phyloP scores from a whole-genome alignment of 345 rosid species.

The Bruguiera gymnorhiza region DNA sequence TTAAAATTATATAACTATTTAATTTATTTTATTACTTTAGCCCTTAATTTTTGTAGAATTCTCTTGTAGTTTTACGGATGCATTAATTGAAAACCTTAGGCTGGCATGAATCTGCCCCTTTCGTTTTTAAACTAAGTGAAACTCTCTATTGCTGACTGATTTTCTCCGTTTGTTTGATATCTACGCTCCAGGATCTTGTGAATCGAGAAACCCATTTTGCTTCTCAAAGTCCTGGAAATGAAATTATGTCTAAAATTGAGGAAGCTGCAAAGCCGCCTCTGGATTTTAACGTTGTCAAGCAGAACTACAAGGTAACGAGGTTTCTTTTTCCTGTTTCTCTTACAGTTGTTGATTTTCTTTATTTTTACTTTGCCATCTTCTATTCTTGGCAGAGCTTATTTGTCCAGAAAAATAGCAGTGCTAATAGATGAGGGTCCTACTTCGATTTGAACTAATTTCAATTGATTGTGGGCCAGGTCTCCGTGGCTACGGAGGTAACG shows the following conservation, averaged over 20 bases:
- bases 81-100: neutral
- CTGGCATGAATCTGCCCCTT: constrained; percentile 3
- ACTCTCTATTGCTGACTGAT: neutral
- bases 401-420: neutral
- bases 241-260: constrained; percentile 81
- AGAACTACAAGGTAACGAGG: constrained; percentile 67
- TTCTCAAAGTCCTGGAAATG: constrained; percentile 69
- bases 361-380: neutral
- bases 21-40: neutral
- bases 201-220: constrained; percentile 85
- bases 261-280: constrained; percentile 96
- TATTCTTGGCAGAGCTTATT: neutral
- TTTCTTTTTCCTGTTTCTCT: neutral
- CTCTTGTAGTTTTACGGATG: neutral
- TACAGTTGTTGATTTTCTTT: neutral
- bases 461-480: constrained; percentile 62
- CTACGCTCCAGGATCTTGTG: constrained; percentile 48
- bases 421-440: too few relatives aligned
- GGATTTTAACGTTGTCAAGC: constrained; percentile 78
- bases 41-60: constrained; percentile 13
- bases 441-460: neutral
- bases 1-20: too few relatives aligned
- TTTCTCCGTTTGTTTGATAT: constrained; percentile 7
- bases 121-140: neutral
- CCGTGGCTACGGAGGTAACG: constrained; percentile 88